Conservation (phyloP, 192 early-diverging fungal genomes). For the Gaertneriomyces sp. region DNA sequence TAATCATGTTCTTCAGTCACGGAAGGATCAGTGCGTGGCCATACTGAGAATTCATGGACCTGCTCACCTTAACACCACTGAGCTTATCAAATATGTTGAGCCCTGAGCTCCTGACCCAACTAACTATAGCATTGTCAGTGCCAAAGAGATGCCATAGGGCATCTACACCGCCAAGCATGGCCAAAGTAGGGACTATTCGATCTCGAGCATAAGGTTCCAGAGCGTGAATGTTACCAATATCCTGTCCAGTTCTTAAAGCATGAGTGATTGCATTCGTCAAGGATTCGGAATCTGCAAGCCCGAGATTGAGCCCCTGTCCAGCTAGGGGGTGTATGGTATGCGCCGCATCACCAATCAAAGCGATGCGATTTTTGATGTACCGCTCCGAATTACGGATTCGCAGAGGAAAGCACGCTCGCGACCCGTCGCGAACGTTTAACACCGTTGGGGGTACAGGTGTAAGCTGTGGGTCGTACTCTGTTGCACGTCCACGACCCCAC, state of each 20-base stretch:
- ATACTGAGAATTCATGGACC: too few species aligned
- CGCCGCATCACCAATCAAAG: conserved; percentile 91
- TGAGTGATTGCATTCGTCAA: conserved; percentile 61
- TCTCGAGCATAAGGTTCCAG: conserved; percentile 74
- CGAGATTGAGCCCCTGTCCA: conserved; percentile 95
- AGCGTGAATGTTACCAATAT: conserved; percentile 74
- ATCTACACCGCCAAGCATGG: conserved; percentile 82
- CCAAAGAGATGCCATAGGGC: conserved; percentile 76
- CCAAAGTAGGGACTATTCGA: conserved; percentile 77
- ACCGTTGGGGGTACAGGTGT: conserved; percentile 48
- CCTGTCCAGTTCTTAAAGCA: conserved; percentile 68
- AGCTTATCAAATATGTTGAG: conserved; percentile 61
- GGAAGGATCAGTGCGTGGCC: too few species aligned
- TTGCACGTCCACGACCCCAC: conserved; percentile 61
- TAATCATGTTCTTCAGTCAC: too few species aligned
- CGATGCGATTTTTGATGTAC: conserved; percentile 74
- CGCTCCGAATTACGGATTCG: conserved; percentile 73
- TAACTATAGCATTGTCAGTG: conserved; percentile 57
- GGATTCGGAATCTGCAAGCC: conserved; percentile 76
- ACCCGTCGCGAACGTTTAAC: conserved; percentile 57
- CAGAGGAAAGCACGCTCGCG: conserved; percentile 79
- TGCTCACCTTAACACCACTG: too few species aligned
- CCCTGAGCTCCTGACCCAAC: conserved; percentile 68
- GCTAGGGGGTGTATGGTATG: conserved; percentile 95
- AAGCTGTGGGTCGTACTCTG: not conserved